These are phyloP conservation scores for Pseudocohnilembus persalinus DNA, from an alignment of 169 alveolate genomes.

Conservation along the genomic window DNA sequence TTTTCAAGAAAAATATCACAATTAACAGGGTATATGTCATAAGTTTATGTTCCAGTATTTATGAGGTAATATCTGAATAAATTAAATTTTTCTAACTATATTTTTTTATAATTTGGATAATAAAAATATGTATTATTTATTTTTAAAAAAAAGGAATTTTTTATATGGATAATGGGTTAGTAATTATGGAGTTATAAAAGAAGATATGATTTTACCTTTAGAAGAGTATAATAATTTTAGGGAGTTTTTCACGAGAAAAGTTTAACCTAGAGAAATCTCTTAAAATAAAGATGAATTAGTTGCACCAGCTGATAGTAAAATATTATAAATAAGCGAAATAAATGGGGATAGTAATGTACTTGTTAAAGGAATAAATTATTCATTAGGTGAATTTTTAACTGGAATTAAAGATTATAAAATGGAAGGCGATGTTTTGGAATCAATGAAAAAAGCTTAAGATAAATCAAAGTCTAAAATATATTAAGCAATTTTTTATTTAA, in stretches of 20 bases:
- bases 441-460: constrained; percentile 35
- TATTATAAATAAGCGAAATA: constrained; percentile 62
- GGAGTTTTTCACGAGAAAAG: constrained; percentile 61
- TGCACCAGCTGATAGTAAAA: constrained; percentile 83
- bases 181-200: constrained; percentile 39
- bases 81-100: too few relatives aligned
- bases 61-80: constrained; percentile 2
- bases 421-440: constrained; percentile 21
- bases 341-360: constrained; percentile 52
- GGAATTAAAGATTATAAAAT: constrained; percentile 44
- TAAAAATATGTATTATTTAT: too few relatives aligned
- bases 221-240: constrained; percentile 44
- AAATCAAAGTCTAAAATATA: constrained; percentile 53
- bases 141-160: background rate
- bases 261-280: constrained; percentile 47
- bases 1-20: constrained; percentile 36
- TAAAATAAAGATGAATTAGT: constrained; percentile 28
- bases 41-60: constrained; percentile 32
- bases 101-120: too few relatives aligned
- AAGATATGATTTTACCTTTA: constrained; percentile 44
- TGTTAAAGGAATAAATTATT: constrained; percentile 73
- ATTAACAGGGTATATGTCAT: constrained; percentile 34
- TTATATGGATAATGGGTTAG: background rate
- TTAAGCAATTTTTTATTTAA: constrained; percentile 76
- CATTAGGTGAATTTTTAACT: constrained; percentile 65